A percentile compares a stretch with the other conserved stretches of the same genome.
These are phyloP conservation scores for Pterulicium gracile DNA, from an alignment of 1,284 basidiomycete genomes.

Conservation along the genomic window DNA sequence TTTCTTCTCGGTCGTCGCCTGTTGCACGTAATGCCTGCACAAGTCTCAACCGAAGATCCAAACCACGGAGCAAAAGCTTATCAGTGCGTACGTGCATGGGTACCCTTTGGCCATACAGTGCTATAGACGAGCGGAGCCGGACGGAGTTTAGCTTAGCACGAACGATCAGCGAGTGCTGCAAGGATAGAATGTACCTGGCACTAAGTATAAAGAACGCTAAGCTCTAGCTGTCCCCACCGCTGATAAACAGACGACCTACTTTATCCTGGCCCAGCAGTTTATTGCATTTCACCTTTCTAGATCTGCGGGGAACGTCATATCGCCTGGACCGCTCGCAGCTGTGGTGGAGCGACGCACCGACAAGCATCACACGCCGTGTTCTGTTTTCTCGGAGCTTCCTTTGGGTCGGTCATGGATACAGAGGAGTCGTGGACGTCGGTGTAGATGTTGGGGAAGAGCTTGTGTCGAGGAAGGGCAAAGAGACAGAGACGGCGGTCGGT, in stretches of 20 bases:
- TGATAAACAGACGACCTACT: slow-evolving; percentile 28
- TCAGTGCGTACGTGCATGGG: slow-evolving; percentile 63
- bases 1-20: slow-evolving; percentile 75
- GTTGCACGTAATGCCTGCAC: slow-evolving; percentile 63
- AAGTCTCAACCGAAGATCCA: slow-evolving; percentile 15
- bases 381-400: slow-evolving; percentile 66
- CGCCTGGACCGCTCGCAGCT: slow-evolving; percentile 12
- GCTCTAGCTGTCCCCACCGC: slow-evolving; percentile 10
- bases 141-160: too few relatives aligned
- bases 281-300: slow-evolving; percentile 77
- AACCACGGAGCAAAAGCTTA: slow-evolving; percentile 9
- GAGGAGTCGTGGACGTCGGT: background rate
- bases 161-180: too few relatives aligned
- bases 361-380: slow-evolving; percentile 89
- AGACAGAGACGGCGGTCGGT: background rate
- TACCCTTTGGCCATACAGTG: slow-evolving; percentile 75
- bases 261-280: slow-evolving; percentile 67
- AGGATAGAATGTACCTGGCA: too few relatives aligned
- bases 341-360: slow-evolving; percentile 32
- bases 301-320: slow-evolving; percentile 27
- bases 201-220: slow-evolving; percentile 24
- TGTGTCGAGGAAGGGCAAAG: background rate
- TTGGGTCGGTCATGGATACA: too few relatives aligned
- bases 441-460: background rate
- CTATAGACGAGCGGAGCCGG: too few relatives aligned